Evolutionary conservation across 78 protist species (phyloP).

Genomic region (Dictyostelium firmibasis): DNA sequence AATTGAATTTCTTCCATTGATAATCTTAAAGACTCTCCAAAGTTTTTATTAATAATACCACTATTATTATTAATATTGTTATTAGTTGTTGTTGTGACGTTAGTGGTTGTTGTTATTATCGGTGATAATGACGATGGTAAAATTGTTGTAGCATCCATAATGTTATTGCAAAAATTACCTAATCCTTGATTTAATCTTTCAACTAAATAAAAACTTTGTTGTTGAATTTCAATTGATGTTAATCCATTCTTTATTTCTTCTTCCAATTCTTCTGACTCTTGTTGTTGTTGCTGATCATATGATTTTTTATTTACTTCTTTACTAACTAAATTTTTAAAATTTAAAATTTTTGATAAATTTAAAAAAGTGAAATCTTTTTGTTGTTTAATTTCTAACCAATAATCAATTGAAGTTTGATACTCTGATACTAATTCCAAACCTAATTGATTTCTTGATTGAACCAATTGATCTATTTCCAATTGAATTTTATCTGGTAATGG

Average conservation of each 20-base stretch:
- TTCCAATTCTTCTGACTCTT: neutral
- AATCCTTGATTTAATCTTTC: neutral
- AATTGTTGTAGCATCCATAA: neutral
- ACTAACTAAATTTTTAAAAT: neutral
- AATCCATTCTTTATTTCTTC: neutral
- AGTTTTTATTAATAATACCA: neutral
- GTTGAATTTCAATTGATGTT: neutral
- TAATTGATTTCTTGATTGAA: neutral
- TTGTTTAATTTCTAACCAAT: slow-evolving; percentile 14
- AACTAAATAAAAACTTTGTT: neutral
- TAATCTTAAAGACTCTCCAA: neutral
- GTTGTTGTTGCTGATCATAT: neutral
- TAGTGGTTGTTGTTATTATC: neutral
- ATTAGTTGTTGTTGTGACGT: neutral
- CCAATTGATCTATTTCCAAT: neutral
- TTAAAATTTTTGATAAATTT: neutral
- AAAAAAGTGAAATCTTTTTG: slow-evolving; percentile 12
- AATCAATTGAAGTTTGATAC: neutral
- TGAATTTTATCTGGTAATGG: neutral
- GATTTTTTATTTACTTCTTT: neutral
- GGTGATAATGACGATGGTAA: neutral
- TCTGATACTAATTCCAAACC: neutral
- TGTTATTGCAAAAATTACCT: neutral
- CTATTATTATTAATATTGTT: neutral
- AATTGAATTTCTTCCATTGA: slow-evolving; percentile 42